Base-by-base conservation (phyloP, 129 eudicot genomes). In the Flaveria ramosissima region DNA sequence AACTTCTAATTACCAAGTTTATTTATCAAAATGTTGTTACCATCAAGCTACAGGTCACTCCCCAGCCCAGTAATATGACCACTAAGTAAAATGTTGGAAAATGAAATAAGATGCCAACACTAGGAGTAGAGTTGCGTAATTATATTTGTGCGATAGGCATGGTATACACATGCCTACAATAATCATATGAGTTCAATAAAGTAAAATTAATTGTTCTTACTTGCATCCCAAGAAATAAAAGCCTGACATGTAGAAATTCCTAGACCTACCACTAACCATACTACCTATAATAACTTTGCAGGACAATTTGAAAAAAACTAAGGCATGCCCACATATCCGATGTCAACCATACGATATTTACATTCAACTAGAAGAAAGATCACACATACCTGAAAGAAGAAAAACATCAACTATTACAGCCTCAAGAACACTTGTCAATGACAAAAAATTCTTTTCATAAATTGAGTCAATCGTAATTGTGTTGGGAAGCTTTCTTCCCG, bases 391-490 rank as follows among this genome's bases (percentile, higher is more conserved):
- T 85, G 97, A 91, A 83, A 93, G 97, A 75, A 84, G 78, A 79
- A 76, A 93, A 68, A 83, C 81, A 83, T 93, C 89, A 42, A 93
- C 72, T 60, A 93, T 68, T 75, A 93, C 92, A 81, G 86, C 96
- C 80, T 94, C 97, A 65, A 94, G 86, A 48, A 91, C 90, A 65
- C 93, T 94, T 78, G 73, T 85, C 82, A 94, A 78, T 0, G 99
- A 87, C 60, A 91, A 82, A 77, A 89, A 94, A 76, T 83, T 94
- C 78, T 94, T 94, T 77, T 89, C 97, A 41, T 89, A 94, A 74
- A 91, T 84, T 4, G 93, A 85, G 79, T 94, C 96, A 17, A 94
- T 89, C 0, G 99, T 84, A 19, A 91, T 74, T 0, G 96, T 87
- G 73, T 80, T 89, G 0, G 90, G 86, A 65, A 94, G 99, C 86